These are phyloP conservation scores for Musa beccarii DNA, from an alignment of 176 grass and related monocot species.

Conservation along the genomic window DNA sequence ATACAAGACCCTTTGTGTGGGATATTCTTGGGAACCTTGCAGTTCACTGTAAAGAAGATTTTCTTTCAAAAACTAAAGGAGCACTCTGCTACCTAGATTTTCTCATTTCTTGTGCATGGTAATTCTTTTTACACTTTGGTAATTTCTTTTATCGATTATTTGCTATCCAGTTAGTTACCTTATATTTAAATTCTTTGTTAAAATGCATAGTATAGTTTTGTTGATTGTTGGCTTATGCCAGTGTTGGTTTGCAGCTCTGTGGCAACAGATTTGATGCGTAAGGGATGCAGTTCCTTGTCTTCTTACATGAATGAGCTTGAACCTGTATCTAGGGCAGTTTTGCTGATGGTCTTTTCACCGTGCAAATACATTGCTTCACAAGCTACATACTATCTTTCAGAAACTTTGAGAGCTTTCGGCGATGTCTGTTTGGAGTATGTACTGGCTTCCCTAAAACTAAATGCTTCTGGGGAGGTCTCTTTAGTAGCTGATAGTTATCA, in stretches of 20 bases:
- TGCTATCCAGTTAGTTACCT: not conserved
- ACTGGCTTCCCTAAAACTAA: conserved; percentile 49
- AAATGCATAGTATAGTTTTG: not conserved
- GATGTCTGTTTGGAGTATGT: conserved; percentile 36
- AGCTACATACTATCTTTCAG: conserved; percentile 49
- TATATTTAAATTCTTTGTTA: not conserved
- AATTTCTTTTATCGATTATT: not conserved
- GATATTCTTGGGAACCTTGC: conserved; percentile 68
- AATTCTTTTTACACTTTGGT: conserved; percentile 11
- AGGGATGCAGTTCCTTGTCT: conserved; percentile 28
- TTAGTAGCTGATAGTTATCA: conserved; percentile 42
- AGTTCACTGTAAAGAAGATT: conserved; percentile 30
- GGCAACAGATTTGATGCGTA: conserved; percentile 34
- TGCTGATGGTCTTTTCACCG: conserved; percentile 74
- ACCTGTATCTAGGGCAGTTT: conserved; percentile 64
- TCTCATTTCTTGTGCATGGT: conserved; percentile 92
- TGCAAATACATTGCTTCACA: conserved; percentile 51
- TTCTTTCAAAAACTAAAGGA: conserved; percentile 20
- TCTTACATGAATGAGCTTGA: conserved; percentile 40
- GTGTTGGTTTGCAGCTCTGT: conserved; percentile 20
- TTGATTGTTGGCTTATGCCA: not conserved
- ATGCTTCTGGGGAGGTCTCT: conserved; percentile 35
- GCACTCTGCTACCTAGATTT: conserved; percentile 27
- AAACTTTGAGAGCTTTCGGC: conserved; percentile 27
- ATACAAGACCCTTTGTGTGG: conserved; percentile 53